Conservation (phyloP, 2,329 filamentous ascomycete species). For the Pyrenophora teres region DNA sequence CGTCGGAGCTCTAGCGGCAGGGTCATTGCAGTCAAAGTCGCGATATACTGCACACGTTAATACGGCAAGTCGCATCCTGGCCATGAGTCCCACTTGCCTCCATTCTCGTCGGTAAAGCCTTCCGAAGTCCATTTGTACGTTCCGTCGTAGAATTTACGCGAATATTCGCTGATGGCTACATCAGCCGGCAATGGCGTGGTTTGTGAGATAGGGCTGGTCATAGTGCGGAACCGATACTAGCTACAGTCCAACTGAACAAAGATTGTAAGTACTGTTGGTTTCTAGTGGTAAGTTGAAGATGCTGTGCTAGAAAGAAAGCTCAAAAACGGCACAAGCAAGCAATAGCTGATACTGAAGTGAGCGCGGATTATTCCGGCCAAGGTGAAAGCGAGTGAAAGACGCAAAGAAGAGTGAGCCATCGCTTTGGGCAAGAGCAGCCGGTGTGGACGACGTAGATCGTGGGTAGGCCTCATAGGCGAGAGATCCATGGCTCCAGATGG, state of each 20-base stretch:
- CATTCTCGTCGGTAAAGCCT: conserved; percentile 35
- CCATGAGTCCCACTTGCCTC: conserved; percentile 15
- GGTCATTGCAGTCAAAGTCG: conserved; percentile 24
- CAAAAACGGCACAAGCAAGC: background rate
- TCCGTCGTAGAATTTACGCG: conserved; percentile 38
- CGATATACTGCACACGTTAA: conserved; percentile 15
- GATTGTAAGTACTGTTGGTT: too few relatives aligned
- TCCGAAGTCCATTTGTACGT: conserved; percentile 29
- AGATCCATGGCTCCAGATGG: too few relatives aligned
- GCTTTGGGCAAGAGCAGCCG: background rate
- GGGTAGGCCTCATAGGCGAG: too few relatives aligned
- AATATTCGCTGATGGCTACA: conserved; percentile 25
- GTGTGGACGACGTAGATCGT: too few relatives aligned
- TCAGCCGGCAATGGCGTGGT: background rate
- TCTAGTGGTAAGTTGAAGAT: background rate
- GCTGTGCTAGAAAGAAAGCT: background rate
- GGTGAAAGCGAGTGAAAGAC: background rate
- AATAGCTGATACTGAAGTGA: background rate
- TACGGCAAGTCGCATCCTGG: background rate
- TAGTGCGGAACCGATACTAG: background rate
- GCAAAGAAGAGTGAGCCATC: background rate
- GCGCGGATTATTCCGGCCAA: background rate
- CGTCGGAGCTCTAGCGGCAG: conserved; percentile 25
- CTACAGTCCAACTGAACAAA: too few relatives aligned
- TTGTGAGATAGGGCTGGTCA: background rate